These are phyloP conservation scores for Lumnitzera racemosa DNA, from an alignment of 345 rosid genomes.

Conservation along the genomic window DNA sequence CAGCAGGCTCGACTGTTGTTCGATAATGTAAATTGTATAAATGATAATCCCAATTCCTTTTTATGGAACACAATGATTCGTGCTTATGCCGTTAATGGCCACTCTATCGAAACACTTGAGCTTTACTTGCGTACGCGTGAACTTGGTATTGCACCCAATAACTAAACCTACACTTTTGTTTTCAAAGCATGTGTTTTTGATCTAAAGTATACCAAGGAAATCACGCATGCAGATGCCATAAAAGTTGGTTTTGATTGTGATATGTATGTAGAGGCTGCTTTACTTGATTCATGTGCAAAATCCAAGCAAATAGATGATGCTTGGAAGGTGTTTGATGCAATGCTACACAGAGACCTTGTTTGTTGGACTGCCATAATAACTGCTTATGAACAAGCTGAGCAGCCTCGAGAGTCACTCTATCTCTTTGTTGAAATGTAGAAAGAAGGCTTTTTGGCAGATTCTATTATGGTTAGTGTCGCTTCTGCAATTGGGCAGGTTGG, in stretches of 20 bases:
- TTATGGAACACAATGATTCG: slow-evolving; percentile 47
- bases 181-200: slow-evolving; percentile 36
- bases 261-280: slow-evolving; percentile 49
- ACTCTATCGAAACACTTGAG: slow-evolving; percentile 24
- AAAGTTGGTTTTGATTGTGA: slow-evolving; percentile 47
- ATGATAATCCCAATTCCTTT: slow-evolving; percentile 24
- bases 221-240: slow-evolving; percentile 36
- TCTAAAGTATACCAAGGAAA: slow-evolving; percentile 23
- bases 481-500: slow-evolving; percentile 51
- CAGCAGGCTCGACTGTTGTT: slow-evolving; percentile 26
- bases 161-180: slow-evolving; percentile 45
- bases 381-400: slow-evolving; percentile 34
- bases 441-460: slow-evolving; percentile 37
- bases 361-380: slow-evolving; percentile 51
- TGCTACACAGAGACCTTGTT: slow-evolving; percentile 48
- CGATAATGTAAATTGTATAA: slow-evolving; percentile 3
- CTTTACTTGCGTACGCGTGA: slow-evolving; percentile 34
- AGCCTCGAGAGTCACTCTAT: slow-evolving; percentile 31
- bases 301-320: slow-evolving; percentile 25
- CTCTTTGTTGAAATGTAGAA: slow-evolving; percentile 34
- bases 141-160: slow-evolving; percentile 33
- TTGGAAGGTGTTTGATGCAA: slow-evolving; percentile 49
- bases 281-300: slow-evolving; percentile 40
- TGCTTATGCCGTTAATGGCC: slow-evolving; percentile 34
- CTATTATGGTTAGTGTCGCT: slow-evolving; percentile 30